Evolutionary conservation across 768 basidiomycete species (phyloP), one percentile per base, ranked within the genome.

Genomic region (Lentinula lateritia): DNA sequence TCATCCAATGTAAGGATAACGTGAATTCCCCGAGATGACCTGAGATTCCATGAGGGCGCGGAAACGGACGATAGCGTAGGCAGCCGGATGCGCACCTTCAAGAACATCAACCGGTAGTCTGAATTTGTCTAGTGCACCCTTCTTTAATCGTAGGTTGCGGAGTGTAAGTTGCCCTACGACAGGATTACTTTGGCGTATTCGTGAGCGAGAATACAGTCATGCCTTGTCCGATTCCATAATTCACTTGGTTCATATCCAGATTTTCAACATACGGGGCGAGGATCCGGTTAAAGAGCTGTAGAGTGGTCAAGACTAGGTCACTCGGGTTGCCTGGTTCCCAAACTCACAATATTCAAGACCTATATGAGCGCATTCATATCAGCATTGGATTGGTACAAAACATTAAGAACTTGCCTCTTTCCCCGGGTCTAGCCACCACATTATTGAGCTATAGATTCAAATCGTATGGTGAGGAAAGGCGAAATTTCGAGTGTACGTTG

Each of bases 261-360:
- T 98, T 96, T 78, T 95, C 93, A 65, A 98, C 90, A 82, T 98
- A 98, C 0, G 93, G 95, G 32, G 92, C 92, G 54, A 97, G 85
- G 64, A 95, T 90, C 65, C 90, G 86, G 72, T 95, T 95, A 77
- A 97, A 91, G 66, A 94, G 72, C 91, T 80, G 50, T 57, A 61
- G 32, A 34, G 15, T 34, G 34, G 34, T 16, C 52, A 60, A 46
- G 34, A 54, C 36, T 12, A 35, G n/a, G 34, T 43, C 6, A n/a
- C 52, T 46, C 20, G 53, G 55, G 6, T 38, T 41, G 45, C 36
- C n/a, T 53, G 6, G 15, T 53, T 55, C 50, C 60, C 52, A 34
- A 23, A 80, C 86, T 65, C 61, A 93, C 92, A 61, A 91, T 83
- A 73, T 90, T 88, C 66, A 93, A 74, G 43, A 92, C 82, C 55